Base-by-base conservation (phyloP, 768 basidiomycete species). In the Leccinum barrowsii region DNA sequence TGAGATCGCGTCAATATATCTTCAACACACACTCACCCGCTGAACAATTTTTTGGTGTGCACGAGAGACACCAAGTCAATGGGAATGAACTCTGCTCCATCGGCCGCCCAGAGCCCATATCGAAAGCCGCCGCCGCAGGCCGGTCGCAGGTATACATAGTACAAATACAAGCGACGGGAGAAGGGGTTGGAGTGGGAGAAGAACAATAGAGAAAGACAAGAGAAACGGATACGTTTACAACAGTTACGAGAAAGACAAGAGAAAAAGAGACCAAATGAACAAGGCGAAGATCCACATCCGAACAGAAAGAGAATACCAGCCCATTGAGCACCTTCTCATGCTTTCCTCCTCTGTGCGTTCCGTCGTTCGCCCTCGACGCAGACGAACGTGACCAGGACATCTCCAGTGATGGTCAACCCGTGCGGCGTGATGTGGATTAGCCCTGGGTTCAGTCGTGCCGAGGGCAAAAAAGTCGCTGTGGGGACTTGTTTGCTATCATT, bases 401-500 rank as follows among this genome's bases (percentile, higher is more conserved):
- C 71, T 17, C 60, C 67, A 8, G 68, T 64, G 52, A 72, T 74
- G 21, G 71, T 72, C 8, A 72, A 35, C 0, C 71, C 71, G 40
- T 72, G 71, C 15, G 71, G 71, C 5, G 71, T 74, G 59, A 72
- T 60, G 60, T 72, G 71, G 54, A 72, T 67, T 51, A 72, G 53
- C 1, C 67, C 71, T 0, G 71, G 71, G 62, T 72, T 72, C 15
- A 55, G 46, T 50, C 69, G 52, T 11, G 65, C 40, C 2, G 65
- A 64, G 37, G 69, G 73, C 10, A 62, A 50, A 34, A 68, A 72
- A 3, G 71, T 74, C 21, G 71, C 71, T 1, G 67, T 64, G 15
- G 71, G 73, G 3, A 67, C 71, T 46, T 72, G 72, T 59, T 35
- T 72, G 57, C 71, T 72, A 24, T 72, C 71, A 59, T 72, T 70